Evolutionary conservation across 176 grass and related monocot genomes (phyloP).

Genomic region (Alloteropsis semialata): DNA sequence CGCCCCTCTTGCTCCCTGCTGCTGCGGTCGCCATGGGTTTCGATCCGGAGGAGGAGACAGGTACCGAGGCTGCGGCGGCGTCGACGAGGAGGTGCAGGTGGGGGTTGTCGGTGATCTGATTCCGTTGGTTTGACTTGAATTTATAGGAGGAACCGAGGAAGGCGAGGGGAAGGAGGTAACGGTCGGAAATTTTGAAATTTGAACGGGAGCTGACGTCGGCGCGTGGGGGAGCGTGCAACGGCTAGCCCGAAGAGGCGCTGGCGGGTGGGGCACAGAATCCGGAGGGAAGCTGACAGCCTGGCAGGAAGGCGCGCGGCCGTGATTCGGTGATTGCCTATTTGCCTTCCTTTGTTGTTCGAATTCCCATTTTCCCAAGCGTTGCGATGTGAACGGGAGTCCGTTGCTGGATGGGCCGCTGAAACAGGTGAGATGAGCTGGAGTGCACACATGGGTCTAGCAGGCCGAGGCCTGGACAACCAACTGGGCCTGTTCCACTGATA

Average conservation of each 20-base stretch:
- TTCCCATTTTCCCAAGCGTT: background rate
- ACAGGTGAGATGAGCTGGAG: too few relatives aligned
- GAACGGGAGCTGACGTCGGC: conserved; percentile 32
- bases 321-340: too few relatives aligned
- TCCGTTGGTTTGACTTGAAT: background rate
- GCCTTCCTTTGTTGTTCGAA: background rate
- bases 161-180: conserved; percentile 12
- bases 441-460: too few relatives aligned
- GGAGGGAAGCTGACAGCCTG: background rate
- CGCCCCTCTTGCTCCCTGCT: conserved; percentile 42
- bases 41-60: background rate
- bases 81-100: background rate
- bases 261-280: background rate
- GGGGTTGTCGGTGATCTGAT: conserved; percentile 3
- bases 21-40: conserved; percentile 38
- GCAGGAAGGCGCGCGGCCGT: background rate
- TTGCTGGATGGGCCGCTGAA: too few relatives aligned
- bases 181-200: conserved; percentile 52
- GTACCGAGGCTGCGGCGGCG: background rate
- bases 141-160: background rate
- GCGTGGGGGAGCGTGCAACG: conserved; percentile 29
- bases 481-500: too few relatives aligned
- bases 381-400: too few relatives aligned
- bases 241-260: background rate
- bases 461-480: too few relatives aligned